phyloP scores from a whole-genome alignment of 2,329 filamentous ascomycete species.

The Lizonia empirigonia region DNA sequence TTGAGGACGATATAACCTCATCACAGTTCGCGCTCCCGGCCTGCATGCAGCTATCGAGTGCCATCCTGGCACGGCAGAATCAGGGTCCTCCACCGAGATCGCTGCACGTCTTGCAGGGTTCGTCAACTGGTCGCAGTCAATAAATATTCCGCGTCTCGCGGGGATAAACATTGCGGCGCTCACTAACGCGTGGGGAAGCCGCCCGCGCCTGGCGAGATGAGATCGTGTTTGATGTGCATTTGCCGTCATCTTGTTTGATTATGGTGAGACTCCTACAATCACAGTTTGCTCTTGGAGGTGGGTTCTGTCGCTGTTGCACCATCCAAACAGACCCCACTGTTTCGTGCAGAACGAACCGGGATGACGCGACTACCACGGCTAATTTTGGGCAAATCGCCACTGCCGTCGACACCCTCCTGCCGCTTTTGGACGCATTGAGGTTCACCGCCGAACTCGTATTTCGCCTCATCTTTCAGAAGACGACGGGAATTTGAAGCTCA shows the following conservation, averaged over 20 bases:
- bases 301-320: constrained; percentile 26
- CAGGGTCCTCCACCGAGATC: constrained; percentile 19
- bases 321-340: constrained; percentile 24
- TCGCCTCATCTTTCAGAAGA: constrained; percentile 6
- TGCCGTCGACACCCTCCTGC: constrained; percentile 22
- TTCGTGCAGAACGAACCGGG: constrained; percentile 15
- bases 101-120: constrained; percentile 16
- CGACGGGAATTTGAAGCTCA: not conserved
- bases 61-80: constrained; percentile 15
- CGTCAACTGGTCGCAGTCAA: constrained; percentile 13
- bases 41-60: constrained; percentile 15
- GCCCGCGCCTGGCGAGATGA: constrained; percentile 28
- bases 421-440: constrained; percentile 16
- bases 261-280: constrained; percentile 15
- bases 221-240: constrained; percentile 30
- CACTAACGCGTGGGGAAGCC: constrained; percentile 34
- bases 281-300: constrained; percentile 10
- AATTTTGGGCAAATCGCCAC: constrained; percentile 26
- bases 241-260: constrained; percentile 27
- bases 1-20: constrained; percentile 12
- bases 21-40: constrained; percentile 13
- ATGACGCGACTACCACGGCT: constrained; percentile 29
- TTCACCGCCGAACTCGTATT: constrained; percentile 10
- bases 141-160: constrained; percentile 17
- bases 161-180: constrained; percentile 17